phyloP scores from a whole-genome alignment of 192 early-diverging fungal species.

The Gigaspora rosea region DNA sequence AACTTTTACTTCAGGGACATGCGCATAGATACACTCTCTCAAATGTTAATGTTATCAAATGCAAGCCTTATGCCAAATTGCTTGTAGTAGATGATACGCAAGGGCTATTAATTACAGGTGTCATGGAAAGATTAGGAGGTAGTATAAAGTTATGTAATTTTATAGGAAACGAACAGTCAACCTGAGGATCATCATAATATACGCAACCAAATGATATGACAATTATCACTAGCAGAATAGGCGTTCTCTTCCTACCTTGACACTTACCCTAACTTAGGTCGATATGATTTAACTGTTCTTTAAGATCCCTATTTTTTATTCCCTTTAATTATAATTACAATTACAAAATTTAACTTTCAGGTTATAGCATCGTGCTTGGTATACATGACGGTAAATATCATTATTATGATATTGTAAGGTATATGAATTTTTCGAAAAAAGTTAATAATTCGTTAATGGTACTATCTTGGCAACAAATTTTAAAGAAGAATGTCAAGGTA shows the following conservation, averaged over 20 bases:
- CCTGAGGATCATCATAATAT: too few species aligned
- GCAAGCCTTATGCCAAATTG: slow-evolving; percentile 69
- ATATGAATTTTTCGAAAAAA: slow-evolving; percentile 72
- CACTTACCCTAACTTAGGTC: too few species aligned
- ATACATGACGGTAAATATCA: slow-evolving; percentile 73
- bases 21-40: slow-evolving; percentile 89
- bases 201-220: too few species aligned
- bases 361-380: slow-evolving; percentile 64
- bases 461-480: slow-evolving; percentile 70
- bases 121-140: slow-evolving; percentile 88
- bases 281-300: too few species aligned
- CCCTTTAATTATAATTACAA: neutral
- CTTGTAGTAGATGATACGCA: slow-evolving; percentile 91
- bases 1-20: slow-evolving; percentile 54
- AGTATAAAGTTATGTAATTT: too few species aligned
- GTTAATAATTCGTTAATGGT: slow-evolving; percentile 56
- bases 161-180: too few species aligned
- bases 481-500: slow-evolving; percentile 58
- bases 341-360: too few species aligned
- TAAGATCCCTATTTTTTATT: too few species aligned
- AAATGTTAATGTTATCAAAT: slow-evolving; percentile 82
- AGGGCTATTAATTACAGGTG: slow-evolving; percentile 77
- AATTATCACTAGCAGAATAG: too few species aligned
- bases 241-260: too few species aligned
- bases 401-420: slow-evolving; percentile 73